Evolutionary conservation across 495 filamentous ascomycete species (phyloP).

Genomic region (Talaromyces ruber): DNA sequence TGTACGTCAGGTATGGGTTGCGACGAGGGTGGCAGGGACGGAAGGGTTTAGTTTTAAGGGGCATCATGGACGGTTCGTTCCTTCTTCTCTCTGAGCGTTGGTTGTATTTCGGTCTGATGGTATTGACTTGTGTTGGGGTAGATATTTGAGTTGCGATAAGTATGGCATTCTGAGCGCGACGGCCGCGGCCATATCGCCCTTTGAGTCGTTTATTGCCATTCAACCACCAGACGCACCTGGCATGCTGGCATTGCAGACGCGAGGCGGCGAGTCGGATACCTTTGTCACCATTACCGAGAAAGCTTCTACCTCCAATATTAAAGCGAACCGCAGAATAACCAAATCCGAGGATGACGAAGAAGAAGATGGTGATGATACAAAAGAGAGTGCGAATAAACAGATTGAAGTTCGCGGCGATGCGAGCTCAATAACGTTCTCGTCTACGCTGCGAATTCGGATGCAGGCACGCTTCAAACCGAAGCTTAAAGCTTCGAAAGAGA

Average conservation of each 20-base stretch:
- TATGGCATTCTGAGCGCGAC: conserved; percentile 69
- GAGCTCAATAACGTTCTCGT: conserved; percentile 58
- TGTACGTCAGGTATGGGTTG: conserved; percentile 92
- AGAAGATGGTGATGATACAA: background rate
- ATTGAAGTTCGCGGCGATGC: conserved; percentile 71
- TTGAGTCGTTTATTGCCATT: conserved; percentile 73
- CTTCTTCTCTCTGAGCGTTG: background rate
- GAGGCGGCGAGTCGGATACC: conserved; percentile 32
- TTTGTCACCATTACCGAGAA: conserved; percentile 46
- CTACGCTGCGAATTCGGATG: conserved; percentile 80
- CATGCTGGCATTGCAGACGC: conserved; percentile 61
- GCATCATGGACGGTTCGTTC: conserved; percentile 63
- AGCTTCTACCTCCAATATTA: conserved; percentile 23
- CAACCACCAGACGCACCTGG: conserved; percentile 53
- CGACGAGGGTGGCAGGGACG: conserved; percentile 73
- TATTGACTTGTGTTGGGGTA: conserved; percentile 10
- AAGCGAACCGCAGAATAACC: background rate
- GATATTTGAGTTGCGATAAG: conserved; percentile 75
- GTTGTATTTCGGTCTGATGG: background rate
- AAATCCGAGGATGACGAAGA: background rate
- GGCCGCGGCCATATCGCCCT: conserved; percentile 67
- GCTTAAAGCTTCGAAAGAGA: conserved; percentile 66
- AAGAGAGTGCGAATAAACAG: conserved; percentile 13
- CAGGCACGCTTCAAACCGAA: conserved; percentile 88
- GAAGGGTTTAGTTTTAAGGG: conserved; percentile 79